Conservation (phyloP, 164 flowering plant genomes). For the Piper longum region DNA sequence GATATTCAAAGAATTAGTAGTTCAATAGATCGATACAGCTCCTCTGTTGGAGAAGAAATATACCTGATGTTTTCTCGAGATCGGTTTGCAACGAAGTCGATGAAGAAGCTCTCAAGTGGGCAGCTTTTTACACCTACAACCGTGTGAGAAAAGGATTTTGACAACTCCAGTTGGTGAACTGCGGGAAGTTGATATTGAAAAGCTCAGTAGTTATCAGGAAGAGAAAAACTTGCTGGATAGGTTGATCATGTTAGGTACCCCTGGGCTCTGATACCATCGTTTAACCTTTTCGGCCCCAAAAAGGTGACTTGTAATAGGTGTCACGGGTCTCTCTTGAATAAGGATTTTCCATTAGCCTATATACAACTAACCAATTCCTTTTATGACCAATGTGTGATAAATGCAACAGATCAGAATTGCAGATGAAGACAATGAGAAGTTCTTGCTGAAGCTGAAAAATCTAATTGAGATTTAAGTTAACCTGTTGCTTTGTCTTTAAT, state of each 20-base stretch:
- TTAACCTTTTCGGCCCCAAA: no score
- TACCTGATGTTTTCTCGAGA: slow-evolving; percentile 31
- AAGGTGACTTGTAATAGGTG: no score
- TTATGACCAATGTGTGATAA: no score
- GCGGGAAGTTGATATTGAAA: slow-evolving; percentile 35
- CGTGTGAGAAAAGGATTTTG: slow-evolving; percentile 53
- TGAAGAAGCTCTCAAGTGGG: slow-evolving; percentile 79
- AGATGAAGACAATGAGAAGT: slow-evolving; percentile 68
- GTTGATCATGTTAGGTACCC: no score
- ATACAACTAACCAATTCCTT: no score
- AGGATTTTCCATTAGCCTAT: no score
- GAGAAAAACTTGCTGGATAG: slow-evolving; percentile 40
- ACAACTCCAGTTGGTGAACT: slow-evolving; percentile 22
- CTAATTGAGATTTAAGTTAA: slow-evolving; percentile 50
- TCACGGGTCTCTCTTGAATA: no score
- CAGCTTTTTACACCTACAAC: slow-evolving; percentile 54
- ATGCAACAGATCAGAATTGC: slow-evolving; percentile 37
- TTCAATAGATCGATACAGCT: slow-evolving; percentile 12
- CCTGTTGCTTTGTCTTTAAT: not conserved
- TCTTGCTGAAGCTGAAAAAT: slow-evolving; percentile 49
- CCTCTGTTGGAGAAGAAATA: slow-evolving; percentile 31
- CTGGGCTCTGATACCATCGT: no score
- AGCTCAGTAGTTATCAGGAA: slow-evolving; percentile 43
- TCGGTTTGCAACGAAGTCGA: slow-evolving; percentile 47
- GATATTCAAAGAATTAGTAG: slow-evolving; percentile 16